These are phyloP conservation scores for Colletotrichum chlorophyti DNA, from an alignment of 2,329 filamentous ascomycete genomes.

Conservation along the genomic window DNA sequence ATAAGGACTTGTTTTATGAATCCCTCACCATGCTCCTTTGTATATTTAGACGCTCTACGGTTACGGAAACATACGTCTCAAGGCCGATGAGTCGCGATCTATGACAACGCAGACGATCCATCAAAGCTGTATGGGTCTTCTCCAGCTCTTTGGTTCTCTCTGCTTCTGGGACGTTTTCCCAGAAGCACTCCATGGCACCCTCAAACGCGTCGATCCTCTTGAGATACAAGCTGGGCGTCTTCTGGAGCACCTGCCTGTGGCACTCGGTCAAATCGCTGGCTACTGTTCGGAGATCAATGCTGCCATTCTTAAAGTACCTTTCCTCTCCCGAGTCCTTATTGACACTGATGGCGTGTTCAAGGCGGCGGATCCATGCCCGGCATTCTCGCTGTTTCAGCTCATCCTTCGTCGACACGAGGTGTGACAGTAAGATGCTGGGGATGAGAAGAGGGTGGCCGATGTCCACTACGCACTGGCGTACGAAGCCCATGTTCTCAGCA, in stretches of 20 bases:
- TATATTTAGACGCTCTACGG: neutral
- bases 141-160: neutral
- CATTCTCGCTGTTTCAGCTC: slow-evolving; percentile 67
- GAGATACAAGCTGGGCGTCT: neutral
- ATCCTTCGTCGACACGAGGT: slow-evolving; percentile 60
- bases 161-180: neutral
- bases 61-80: neutral
- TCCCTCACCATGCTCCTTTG: neutral
- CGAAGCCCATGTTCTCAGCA: neutral
- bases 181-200: neutral
- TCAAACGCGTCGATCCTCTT: neutral
- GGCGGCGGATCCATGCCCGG: slow-evolving; percentile 66
- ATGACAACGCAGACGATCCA: neutral
- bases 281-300: neutral
- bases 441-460: slow-evolving; percentile 62
- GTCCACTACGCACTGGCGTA: slow-evolving; percentile 26
- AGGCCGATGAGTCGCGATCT: neutral
- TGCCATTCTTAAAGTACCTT: neutral
- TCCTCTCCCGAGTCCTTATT: neutral
- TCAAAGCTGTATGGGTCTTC: neutral
- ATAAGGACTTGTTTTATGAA: neutral
- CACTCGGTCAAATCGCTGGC: neutral
- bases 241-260: neutral
- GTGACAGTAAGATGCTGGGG: slow-evolving; percentile 62
- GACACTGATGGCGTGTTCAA: slow-evolving; percentile 63